Percentiles rank a stretch among this genome's conserved stretches.
phyloP scores from a whole-genome alignment of 371 early-diverging fungal genomes.

The Mortierella polycephala region DNA sequence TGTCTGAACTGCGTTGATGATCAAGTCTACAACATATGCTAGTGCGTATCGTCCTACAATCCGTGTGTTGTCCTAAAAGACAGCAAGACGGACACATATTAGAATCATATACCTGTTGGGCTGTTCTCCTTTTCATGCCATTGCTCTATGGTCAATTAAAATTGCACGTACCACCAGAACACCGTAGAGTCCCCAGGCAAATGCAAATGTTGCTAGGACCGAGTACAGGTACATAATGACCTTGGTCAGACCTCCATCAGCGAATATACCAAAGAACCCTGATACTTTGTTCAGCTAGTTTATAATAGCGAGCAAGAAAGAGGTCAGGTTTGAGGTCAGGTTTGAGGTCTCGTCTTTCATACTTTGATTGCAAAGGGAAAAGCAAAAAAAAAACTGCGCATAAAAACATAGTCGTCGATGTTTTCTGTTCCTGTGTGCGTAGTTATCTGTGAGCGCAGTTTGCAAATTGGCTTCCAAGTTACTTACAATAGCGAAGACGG shows the following conservation, averaged over 20 bases:
- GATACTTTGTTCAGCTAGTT: slow-evolving; percentile 49
- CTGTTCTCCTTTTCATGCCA: no score
- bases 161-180: slow-evolving; percentile 38
- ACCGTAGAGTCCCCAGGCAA: slow-evolving; percentile 53
- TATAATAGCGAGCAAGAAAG: neutral
- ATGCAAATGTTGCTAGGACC: slow-evolving; percentile 49
- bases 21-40: slow-evolving; percentile 42
- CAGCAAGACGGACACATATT: neutral
- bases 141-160: neutral
- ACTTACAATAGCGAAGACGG: slow-evolving; percentile 52
- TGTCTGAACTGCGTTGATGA: slow-evolving; percentile 44
- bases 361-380: neutral
- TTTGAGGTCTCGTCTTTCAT: neutral
- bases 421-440: neutral
- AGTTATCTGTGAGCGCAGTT: neutral
- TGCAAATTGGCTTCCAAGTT: neutral
- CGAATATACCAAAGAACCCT: slow-evolving; percentile 54
- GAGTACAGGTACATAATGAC: slow-evolving; percentile 50
- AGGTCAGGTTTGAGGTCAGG: neutral
- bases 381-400: slow-evolving; percentile 1
- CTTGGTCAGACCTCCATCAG: slow-evolving; percentile 39
- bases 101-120: no score
- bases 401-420: no score
- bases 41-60: slow-evolving; percentile 48
- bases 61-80: slow-evolving; percentile 37